Evolutionary conservation across 2,329 filamentous ascomycete species (phyloP).

Genomic region (Neofusicoccum sp.): DNA sequence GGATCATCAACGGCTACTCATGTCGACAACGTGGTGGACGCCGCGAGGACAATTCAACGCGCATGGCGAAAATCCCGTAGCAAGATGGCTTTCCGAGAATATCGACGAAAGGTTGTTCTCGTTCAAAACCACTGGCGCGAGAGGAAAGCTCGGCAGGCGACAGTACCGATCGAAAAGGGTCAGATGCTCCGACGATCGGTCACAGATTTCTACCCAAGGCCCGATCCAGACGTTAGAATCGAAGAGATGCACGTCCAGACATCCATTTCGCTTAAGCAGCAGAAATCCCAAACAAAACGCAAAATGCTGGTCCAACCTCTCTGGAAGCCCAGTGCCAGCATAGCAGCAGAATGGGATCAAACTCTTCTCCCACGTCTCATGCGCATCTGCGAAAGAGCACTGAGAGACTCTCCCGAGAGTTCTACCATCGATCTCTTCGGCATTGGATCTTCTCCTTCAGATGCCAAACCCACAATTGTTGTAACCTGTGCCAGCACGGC

Average conservation of each 20-base stretch:
- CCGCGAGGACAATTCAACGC: constrained; percentile 36
- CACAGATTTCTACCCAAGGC: background rate
- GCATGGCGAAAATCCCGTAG: constrained; percentile 33
- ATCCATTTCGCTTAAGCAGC: constrained; percentile 9
- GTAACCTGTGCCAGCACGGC: constrained; percentile 73
- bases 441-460: constrained; percentile 66
- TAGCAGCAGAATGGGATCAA: constrained; percentile 70
- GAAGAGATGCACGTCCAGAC: constrained; percentile 8
- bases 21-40: constrained; percentile 28
- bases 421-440: constrained; percentile 76
- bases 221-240: background rate
- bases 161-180: background rate
- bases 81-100: constrained; percentile 35
- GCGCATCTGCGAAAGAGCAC: constrained; percentile 66
- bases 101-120: constrained; percentile 38
- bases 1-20: constrained; percentile 19
- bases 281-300: constrained; percentile 18
- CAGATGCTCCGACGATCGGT: background rate
- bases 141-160: constrained; percentile 18
- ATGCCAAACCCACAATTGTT: constrained; percentile 69
- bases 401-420: constrained; percentile 71
- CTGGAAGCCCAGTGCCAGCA: constrained; percentile 56
- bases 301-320: constrained; percentile 43
- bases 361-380: constrained; percentile 72
- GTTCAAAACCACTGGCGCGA: constrained; percentile 40